Evolutionary conservation across 257 asterid species (phyloP).

Genomic region (Solanum habrochaites): DNA sequence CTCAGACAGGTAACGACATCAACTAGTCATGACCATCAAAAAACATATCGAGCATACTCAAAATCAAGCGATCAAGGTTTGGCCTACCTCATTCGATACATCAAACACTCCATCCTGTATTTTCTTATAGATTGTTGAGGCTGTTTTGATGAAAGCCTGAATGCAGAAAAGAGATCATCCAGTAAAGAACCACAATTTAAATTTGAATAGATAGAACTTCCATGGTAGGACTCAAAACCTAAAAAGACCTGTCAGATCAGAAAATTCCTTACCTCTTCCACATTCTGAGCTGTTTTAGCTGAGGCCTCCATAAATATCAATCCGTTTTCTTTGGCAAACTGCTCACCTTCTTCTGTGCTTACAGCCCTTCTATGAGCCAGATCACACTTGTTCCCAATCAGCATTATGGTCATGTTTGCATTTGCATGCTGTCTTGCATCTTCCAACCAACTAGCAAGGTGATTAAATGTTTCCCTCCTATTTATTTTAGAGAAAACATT

Average conservation of each 20-base stretch:
- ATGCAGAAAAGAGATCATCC: neutral
- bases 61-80: neutral
- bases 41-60: neutral
- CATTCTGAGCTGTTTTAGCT: slow-evolving; percentile 18
- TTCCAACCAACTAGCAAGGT: slow-evolving; percentile 22
- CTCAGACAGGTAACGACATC: neutral
- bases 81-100: slow-evolving; percentile 14
- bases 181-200: neutral
- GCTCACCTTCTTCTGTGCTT: slow-evolving; percentile 80
- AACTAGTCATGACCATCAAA: neutral
- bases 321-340: slow-evolving; percentile 72
- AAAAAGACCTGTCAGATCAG: neutral
- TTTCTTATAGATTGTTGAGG: slow-evolving; percentile 11
- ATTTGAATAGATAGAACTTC: neutral
- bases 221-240: neutral
- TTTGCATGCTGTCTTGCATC: slow-evolving; percentile 72
- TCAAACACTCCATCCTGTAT: slow-evolving; percentile 14
- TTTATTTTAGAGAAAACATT: neutral
- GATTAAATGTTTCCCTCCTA: slow-evolving; percentile 21
- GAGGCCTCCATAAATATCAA: slow-evolving; percentile 28
- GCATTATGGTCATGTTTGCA: slow-evolving; percentile 62
- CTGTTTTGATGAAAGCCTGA: slow-evolving; percentile 16
- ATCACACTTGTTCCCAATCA: slow-evolving; percentile 72
- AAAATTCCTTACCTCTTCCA: slow-evolving; percentile 9
- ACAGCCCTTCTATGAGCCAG: slow-evolving; percentile 75